Percentiles rank a stretch among this genome's conserved stretches.
phyloP scores from a whole-genome alignment of 495 filamentous ascomycete genomes.

The Chaetomium fimeti region DNA sequence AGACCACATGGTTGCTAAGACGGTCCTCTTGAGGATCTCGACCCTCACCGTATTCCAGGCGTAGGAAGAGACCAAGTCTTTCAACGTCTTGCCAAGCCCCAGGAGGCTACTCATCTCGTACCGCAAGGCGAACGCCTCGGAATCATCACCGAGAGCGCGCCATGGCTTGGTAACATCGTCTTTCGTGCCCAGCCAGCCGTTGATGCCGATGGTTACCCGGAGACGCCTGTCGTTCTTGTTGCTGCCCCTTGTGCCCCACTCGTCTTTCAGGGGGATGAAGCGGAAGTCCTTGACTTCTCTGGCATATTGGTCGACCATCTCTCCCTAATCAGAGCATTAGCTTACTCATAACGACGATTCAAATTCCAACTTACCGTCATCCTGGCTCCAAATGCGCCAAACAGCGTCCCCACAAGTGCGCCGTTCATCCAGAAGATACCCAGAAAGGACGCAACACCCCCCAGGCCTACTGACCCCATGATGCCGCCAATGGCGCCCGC shows the following conservation, averaged over 20 bases:
- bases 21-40: constrained; percentile 71
- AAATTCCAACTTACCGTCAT: constrained; percentile 61
- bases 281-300: constrained; percentile 83
- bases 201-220: constrained; percentile 78
- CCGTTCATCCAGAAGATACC: constrained; percentile 79
- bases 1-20: constrained; percentile 68
- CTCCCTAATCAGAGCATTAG: constrained; percentile 39
- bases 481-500: constrained; percentile 85
- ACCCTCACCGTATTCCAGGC: constrained; percentile 69
- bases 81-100: constrained; percentile 69
- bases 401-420: constrained; percentile 78
- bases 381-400: constrained; percentile 81
- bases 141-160: constrained; percentile 63
- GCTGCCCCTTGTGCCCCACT: constrained; percentile 40
- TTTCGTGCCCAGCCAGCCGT: constrained; percentile 73
- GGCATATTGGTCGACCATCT: constrained; percentile 82
- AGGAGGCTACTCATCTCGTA: constrained; percentile 75
- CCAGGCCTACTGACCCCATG: constrained; percentile 80
- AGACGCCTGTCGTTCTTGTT: constrained; percentile 51
- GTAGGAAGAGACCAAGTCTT: constrained; percentile 62
- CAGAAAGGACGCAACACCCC: constrained; percentile 78
- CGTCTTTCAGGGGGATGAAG: constrained; percentile 68
- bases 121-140: constrained; percentile 77
- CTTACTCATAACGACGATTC: neutral
- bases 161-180: constrained; percentile 73